Conservation (phyloP, 176 grass and related monocot species). For the Zizania latifolia region DNA sequence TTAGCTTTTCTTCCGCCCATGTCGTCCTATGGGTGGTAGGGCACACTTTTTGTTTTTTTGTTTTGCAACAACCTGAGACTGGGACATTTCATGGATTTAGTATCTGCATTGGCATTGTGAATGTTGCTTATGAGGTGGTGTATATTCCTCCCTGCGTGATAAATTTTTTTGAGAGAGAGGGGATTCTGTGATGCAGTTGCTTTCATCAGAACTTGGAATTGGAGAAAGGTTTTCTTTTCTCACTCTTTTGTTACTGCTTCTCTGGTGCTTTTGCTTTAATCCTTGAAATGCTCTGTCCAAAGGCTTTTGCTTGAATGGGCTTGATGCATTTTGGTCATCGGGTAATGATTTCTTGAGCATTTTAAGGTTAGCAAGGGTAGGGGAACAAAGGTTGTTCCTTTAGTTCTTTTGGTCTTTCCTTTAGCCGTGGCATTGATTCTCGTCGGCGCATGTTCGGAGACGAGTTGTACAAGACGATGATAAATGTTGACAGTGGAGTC, state of each 20-base stretch:
- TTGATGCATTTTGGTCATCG: not conserved
- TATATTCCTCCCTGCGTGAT: not conserved
- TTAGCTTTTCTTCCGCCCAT: not conserved
- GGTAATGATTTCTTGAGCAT: not conserved
- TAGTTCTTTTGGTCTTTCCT: not conserved
- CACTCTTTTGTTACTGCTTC: conserved; percentile 2
- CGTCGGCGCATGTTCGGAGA: not conserved
- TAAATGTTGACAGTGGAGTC: not conserved
- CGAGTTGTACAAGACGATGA: too few species aligned
- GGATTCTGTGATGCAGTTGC: not conserved
- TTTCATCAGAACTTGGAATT: conserved; percentile 33
- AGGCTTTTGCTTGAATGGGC: not conserved
- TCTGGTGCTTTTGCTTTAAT: conserved; percentile 14
- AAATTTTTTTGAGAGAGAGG: too few species aligned
- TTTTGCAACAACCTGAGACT: not conserved
- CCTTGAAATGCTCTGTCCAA: not conserved
- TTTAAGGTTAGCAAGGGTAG: not conserved
- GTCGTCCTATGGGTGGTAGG: not conserved
- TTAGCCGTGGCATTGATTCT: not conserved
- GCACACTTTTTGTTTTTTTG: not conserved
- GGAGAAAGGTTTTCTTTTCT: conserved; percentile 26
- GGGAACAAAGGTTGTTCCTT: not conserved
- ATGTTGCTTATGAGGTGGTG: conserved; percentile 25
- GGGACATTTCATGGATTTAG: conserved; percentile 5
- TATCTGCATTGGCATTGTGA: not conserved